A percentile compares a stretch with the other conserved stretches of the same genome.
These are phyloP conservation scores for Bidens hawaiensis DNA, from an alignment of 140 eudicot genomes.

Conservation along the genomic window DNA sequence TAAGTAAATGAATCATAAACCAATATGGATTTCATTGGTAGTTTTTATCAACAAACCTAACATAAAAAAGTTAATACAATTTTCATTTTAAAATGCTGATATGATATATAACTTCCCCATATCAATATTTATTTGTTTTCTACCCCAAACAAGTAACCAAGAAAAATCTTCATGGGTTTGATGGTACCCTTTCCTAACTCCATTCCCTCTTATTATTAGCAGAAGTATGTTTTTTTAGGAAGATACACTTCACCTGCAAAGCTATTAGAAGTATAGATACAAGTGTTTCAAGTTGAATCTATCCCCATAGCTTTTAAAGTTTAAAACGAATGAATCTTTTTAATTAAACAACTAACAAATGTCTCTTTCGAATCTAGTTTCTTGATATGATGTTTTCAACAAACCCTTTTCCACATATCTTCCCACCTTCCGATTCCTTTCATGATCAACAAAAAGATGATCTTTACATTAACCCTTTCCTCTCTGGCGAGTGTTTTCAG, in stretches of 20 bases:
- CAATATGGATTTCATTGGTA: too few species aligned
- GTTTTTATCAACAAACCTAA: too few species aligned
- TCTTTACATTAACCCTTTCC: constrained; percentile 12
- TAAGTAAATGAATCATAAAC: too few species aligned
- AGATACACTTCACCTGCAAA: constrained; percentile 15
- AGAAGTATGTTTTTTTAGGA: neutral
- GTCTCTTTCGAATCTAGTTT: constrained; percentile 11
- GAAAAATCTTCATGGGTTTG: constrained; percentile 2
- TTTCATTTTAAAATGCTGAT: too few species aligned
- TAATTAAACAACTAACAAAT: constrained; percentile 9
- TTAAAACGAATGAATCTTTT: constrained; percentile 9
- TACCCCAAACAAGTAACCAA: neutral
- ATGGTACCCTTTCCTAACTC: constrained; percentile 1
- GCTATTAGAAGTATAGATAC: neutral
- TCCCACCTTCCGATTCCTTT: constrained; percentile 18
- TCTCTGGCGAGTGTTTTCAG: neutral
- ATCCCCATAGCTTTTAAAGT: neutral
- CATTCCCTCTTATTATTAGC: neutral
- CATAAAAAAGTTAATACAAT: too few species aligned
- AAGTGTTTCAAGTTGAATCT: constrained; percentile 5
- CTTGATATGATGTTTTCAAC: constrained; percentile 29
- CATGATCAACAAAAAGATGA: constrained; percentile 15
- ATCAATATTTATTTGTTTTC: neutral
- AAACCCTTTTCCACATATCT: constrained; percentile 25
- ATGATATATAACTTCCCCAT: neutral